A percentile compares a stretch with the other conserved stretches of the same genome.
Conservation (phyloP, 768 basidiomycete genomes). For the Kwoniella newhampshirensis region DNA sequence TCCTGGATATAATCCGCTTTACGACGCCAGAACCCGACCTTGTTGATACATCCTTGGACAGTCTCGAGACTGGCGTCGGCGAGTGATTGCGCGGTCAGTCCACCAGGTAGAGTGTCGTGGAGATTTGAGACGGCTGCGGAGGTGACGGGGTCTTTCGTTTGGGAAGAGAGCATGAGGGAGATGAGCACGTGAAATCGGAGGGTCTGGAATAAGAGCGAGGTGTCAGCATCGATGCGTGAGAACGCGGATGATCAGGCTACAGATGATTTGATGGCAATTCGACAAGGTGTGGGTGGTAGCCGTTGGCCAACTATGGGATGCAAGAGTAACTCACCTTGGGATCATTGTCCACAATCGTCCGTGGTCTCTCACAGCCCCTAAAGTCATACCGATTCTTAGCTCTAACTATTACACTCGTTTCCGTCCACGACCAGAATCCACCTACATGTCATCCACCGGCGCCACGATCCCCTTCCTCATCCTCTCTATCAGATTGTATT, state of each 20-base stretch:
- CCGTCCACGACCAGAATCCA: no score
- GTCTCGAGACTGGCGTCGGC: slow-evolving; percentile 63
- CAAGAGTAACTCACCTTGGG: slow-evolving; percentile 25
- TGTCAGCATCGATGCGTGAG: neutral
- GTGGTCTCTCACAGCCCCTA: slow-evolving; percentile 51
- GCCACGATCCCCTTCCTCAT: slow-evolving; percentile 74
- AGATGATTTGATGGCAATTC: neutral
- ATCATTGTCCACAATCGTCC: slow-evolving; percentile 27
- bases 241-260: neutral
- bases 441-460: slow-evolving; percentile 73
- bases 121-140: slow-evolving; percentile 75
- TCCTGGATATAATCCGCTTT: slow-evolving; percentile 74
- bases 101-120: slow-evolving; percentile 71
- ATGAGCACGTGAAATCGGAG: slow-evolving; percentile 80
- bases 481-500: slow-evolving; percentile 60
- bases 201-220: slow-evolving; percentile 60
- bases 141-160: slow-evolving; percentile 90
- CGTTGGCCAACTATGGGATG: neutral
- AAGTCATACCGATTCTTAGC: neutral
- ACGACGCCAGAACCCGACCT: slow-evolving; percentile 89
- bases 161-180: slow-evolving; percentile 91
- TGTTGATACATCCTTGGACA: slow-evolving; percentile 75
- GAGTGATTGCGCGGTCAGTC: slow-evolving; percentile 71
- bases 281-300: neutral
- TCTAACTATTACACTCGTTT: no score